Evolutionary conservation across 169 alveolate species (phyloP), one percentile per base, ranked within the genome.

Genomic region (Pseudocohnilembus persalinus): DNA sequence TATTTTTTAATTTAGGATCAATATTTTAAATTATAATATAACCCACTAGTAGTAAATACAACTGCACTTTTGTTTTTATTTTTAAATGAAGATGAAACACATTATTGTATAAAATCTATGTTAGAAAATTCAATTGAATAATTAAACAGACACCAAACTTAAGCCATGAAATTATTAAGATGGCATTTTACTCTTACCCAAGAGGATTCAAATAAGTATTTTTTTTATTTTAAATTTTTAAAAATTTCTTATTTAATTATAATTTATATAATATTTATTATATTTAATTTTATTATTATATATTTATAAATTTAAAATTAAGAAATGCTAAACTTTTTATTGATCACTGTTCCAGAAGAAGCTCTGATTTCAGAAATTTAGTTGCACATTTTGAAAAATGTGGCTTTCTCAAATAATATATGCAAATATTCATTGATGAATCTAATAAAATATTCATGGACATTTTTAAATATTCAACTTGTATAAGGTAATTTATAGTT

Each of bases 41-140:
- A 86, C 34, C 90, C 90, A 63, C 74, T 86, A 85, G 49, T 86
- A 26, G 64, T 86, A 0, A 78, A 86, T 33, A 80, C 81, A 6
- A 81, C 78, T 29, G 30, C 81, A 29, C 28, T 86, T 20, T 73
- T 79, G 0, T 65, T 86, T 30, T 49, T 86, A 0, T 86, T 63
- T 63, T 74, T 86, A 64, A 86, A 80, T 29, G 87, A 86, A 64
- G 87, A 78, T 4, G 83, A 86, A 76, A 76, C 87, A 0, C 80
- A 86, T 80, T 79, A 81, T 80, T 82, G 75, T 29, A 28, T 86
- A 15, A 74, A 79, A 75, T 80, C 73, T 27, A 86, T 86, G 90
- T 74, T 86, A 0, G 83, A 86, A 75, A 85, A 86, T 81, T 86
- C 90, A 28, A 74, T 65, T 29, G 28, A 49, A 11, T 49, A 74